A percentile compares a stretch with the other conserved stretches of the same genome.
Conservation (phyloP, 2,329 filamentous ascomycete genomes). For the Cercospora canescens region DNA sequence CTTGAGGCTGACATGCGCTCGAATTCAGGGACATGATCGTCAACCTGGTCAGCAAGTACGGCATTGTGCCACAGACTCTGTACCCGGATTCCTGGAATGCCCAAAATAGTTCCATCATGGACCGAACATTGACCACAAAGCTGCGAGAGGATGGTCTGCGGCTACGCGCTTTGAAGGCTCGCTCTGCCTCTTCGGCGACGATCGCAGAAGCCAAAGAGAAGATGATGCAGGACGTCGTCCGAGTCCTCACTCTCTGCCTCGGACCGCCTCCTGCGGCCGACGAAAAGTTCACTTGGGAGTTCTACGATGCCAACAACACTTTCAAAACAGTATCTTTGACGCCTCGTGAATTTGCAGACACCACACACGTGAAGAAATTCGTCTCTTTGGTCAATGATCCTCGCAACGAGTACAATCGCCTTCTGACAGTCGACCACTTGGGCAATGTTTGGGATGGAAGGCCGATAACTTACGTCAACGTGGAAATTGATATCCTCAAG, state of each 20-base stretch:
- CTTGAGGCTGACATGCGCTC: slow-evolving; percentile 44
- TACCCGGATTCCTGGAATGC: slow-evolving; percentile 85
- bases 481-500: slow-evolving; percentile 73
- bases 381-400: slow-evolving; percentile 87
- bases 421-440: slow-evolving; percentile 74
- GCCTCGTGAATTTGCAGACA: slow-evolving; percentile 69
- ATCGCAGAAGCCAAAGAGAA: slow-evolving; percentile 61
- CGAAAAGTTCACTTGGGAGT: slow-evolving; percentile 77
- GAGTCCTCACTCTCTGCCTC: slow-evolving; percentile 78
- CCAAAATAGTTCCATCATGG: slow-evolving; percentile 67
- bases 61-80: slow-evolving; percentile 73
- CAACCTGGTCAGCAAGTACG: slow-evolving; percentile 84
- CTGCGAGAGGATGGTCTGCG: slow-evolving; percentile 80
- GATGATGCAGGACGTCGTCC: slow-evolving; percentile 78
- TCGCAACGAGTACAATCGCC: slow-evolving; percentile 69
- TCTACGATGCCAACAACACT: slow-evolving; percentile 67
- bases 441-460: slow-evolving; percentile 80
- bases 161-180: slow-evolving; percentile 59
- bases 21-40: slow-evolving; percentile 74
- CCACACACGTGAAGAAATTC: slow-evolving; percentile 66
- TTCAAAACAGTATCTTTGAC: slow-evolving; percentile 64
- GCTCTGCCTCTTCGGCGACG: slow-evolving; percentile 38
- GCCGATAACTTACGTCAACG: slow-evolving; percentile 79
- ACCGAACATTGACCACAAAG: slow-evolving; percentile 76
- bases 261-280: slow-evolving; percentile 73